phyloP scores from a whole-genome alignment of 306 rosid species.

The Sindora glabra region DNA sequence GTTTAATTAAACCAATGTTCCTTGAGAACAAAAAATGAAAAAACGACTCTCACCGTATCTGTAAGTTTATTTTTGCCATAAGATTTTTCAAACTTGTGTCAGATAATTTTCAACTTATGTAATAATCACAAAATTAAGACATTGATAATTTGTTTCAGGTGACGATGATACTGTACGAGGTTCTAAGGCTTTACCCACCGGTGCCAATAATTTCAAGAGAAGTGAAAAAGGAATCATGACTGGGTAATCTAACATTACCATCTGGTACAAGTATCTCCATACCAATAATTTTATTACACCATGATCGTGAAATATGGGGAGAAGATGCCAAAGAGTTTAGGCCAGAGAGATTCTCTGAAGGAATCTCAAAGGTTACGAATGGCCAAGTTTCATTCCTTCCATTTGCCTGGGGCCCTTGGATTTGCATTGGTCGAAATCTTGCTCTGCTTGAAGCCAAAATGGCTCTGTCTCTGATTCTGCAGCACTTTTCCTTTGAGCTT shows the following conservation, averaged over 20 bases:
- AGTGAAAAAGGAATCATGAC: neutral
- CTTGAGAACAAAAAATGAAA: too few species aligned
- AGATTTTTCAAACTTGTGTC: too few species aligned
- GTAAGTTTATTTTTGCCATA: too few species aligned
- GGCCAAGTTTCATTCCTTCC: constrained; percentile 8
- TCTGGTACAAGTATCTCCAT: neutral
- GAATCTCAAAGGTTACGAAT: constrained; percentile 11
- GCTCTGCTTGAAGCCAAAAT: constrained; percentile 23
- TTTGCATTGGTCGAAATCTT: constrained; percentile 17
- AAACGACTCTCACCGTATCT: too few species aligned
- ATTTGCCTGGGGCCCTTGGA: constrained; percentile 14
- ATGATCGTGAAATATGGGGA: constrained; percentile 15
- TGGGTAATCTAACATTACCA: neutral
- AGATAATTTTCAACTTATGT: too few species aligned
- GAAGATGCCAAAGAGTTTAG: constrained; percentile 12
- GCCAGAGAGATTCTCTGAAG: constrained; percentile 22
- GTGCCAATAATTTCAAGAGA: neutral
- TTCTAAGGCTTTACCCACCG: constrained; percentile 37
- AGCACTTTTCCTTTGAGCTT: constrained; percentile 19
- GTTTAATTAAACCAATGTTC: too few species aligned
- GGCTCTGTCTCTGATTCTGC: constrained; percentile 23
- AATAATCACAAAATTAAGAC: neutral
- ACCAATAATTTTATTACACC: neutral
- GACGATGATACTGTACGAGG: constrained; percentile 35
- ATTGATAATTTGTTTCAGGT: constrained; percentile 28